A percentile compares a stretch with the other conserved stretches of the same genome.
Evolutionary conservation across 495 filamentous ascomycete genomes (phyloP).

Genomic region (Lasiosphaeriaceae sp.): DNA sequence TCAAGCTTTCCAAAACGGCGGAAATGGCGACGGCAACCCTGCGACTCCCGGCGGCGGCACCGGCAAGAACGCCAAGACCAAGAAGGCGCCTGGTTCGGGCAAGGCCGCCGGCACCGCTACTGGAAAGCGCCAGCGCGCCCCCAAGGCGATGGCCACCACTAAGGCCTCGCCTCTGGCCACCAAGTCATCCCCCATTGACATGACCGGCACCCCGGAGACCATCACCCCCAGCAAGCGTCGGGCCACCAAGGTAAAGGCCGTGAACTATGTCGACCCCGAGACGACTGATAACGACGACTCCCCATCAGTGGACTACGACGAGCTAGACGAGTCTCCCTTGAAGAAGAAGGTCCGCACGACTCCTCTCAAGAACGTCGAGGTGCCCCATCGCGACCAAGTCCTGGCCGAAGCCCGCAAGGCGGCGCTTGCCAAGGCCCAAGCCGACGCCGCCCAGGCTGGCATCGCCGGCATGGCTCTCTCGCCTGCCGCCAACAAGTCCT

Average conservation of each 20-base stretch:
- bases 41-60: neutral
- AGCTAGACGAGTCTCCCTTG: conserved; percentile 17
- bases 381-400: no score
- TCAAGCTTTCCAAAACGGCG: conserved; percentile 9
- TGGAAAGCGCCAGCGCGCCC: neutral
- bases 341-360: conserved; percentile 1
- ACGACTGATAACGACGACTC: conserved; percentile 18
- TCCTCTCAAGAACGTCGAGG: no score
- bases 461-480: no score
- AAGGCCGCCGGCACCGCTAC: neutral
- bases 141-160: neutral
- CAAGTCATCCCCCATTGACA: no score
- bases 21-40: neutral
- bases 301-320: conserved; percentile 23
- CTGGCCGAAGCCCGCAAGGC: no score
- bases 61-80: conserved; percentile 8
- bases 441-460: no score
- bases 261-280: neutral
- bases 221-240: neutral
- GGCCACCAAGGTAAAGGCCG: neutral
- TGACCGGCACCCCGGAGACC: no score
- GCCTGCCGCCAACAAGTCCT: no score
- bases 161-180: no score
- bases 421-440: no score
- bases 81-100: neutral